A percentile compares a stretch with the other conserved stretches of the same genome.
These are phyloP conservation scores for Candolleomyces efflorescens DNA, from an alignment of 768 basidiomycete species.

Conservation along the genomic window DNA sequence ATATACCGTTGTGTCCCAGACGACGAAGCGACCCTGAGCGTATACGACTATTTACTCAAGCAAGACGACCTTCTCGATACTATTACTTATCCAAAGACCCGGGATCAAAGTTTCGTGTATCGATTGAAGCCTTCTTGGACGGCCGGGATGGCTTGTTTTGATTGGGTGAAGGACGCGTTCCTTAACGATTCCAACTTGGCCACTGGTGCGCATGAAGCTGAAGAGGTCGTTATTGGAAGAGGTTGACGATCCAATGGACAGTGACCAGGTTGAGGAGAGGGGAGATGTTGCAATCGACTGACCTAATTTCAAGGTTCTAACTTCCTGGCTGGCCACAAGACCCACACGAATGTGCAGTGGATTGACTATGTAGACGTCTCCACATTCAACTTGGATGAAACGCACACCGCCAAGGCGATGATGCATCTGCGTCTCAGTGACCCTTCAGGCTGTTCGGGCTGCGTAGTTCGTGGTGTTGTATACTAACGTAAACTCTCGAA, in stretches of 20 bases:
- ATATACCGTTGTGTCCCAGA: neutral
- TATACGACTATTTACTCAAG: neutral
- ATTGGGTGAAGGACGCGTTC: neutral
- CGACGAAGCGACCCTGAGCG: neutral
- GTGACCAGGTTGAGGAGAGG: neutral
- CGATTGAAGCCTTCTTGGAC: neutral
- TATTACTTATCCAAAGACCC: neutral
- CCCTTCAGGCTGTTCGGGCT: too few species aligned
- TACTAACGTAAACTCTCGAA: too few species aligned
- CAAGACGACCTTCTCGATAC: neutral
- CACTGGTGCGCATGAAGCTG: neutral
- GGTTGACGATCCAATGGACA: neutral
- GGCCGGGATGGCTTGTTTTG: neutral
- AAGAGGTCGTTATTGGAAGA: neutral
- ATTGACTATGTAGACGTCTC: too few species aligned
- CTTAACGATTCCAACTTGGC: neutral
- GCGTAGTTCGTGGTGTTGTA: too few species aligned
- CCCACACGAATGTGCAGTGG: too few species aligned
- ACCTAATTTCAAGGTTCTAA: neutral
- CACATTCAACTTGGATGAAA: too few species aligned
- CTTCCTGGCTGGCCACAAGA: neutral
- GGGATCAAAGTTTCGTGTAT: neutral
- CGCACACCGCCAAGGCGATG: too few species aligned
- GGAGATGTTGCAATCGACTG: neutral
- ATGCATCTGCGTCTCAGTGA: too few species aligned